A percentile compares a stretch with the other conserved stretches of the same genome.
These are phyloP conservation scores for Cercospora berteroae DNA, from an alignment of 2,329 filamentous ascomycete genomes.

Conservation along the genomic window DNA sequence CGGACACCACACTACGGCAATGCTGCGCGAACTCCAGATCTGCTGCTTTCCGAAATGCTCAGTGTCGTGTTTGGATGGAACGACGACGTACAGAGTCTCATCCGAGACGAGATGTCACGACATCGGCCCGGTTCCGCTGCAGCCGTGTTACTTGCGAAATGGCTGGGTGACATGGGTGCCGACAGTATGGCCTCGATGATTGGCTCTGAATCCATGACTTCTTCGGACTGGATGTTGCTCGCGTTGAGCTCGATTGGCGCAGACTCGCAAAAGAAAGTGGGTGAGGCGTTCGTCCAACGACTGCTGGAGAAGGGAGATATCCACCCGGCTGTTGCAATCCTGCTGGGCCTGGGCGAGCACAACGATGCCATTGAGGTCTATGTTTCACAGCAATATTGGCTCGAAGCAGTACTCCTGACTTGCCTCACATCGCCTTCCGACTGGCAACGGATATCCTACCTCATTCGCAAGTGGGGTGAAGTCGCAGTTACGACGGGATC, in stretches of 20 bases:
- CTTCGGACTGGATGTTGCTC: conserved; percentile 94
- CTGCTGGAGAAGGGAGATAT: conserved; percentile 86
- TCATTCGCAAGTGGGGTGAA: conserved; percentile 94
- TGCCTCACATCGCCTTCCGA: conserved; percentile 79
- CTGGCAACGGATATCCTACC: conserved; percentile 85
- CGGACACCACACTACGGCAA: conserved; percentile 60
- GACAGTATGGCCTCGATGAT: conserved; percentile 77
- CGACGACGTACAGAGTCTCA: conserved; percentile 73
- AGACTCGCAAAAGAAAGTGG: conserved; percentile 80
- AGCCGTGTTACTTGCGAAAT: conserved; percentile 82
- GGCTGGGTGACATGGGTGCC: conserved; percentile 81
- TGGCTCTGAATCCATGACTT: conserved; percentile 79
- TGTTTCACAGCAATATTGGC: conserved; percentile 81
- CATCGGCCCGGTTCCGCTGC: conserved; percentile 72
- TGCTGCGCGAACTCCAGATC: conserved; percentile 56
- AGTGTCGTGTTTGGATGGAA: conserved; percentile 95
- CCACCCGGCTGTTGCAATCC: conserved; percentile 86
- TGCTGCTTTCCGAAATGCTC: conserved; percentile 86
- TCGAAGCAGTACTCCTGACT: conserved; percentile 89
- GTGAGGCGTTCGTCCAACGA: conserved; percentile 84
- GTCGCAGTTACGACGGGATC: conserved; percentile 82
- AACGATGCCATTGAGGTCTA: conserved; percentile 97
- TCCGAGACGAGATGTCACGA: conserved; percentile 77
- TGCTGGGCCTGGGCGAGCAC: conserved; percentile 86
- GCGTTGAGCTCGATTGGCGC: conserved; percentile 82